Base-by-base conservation (phyloP, 2,329 filamentous ascomycete species). In the Xylogone sp. region DNA sequence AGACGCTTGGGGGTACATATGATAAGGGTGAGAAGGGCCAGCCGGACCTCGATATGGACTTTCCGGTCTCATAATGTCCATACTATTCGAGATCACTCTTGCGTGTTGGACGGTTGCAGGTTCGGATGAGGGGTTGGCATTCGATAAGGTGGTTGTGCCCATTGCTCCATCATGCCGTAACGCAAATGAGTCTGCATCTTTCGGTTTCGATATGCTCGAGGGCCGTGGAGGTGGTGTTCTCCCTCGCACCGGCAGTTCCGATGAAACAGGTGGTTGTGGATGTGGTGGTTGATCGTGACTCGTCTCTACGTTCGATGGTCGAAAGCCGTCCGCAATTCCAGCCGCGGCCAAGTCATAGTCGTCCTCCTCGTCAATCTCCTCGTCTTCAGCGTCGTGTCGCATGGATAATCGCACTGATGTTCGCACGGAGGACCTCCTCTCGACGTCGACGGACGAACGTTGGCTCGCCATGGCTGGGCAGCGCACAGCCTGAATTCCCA, bases 1-100 rank as follows among this genome's bases (percentile, higher is more conserved):
- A 34, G 88, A 88, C 59, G 84, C 90, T 65, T 96, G 92, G 1
- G 88, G 79, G 62, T 96, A 97, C 76, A 96, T 82, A 42, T 79
- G 81, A 67, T 97, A 97, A 2, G 90, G 90, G 64, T 97, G 91
- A 50, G 88, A 83, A 7, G 91, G 91, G 2, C 83, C 83, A 45
- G 77, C 78, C 5, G 81, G 75, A 10, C 83, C 80, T 27, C 75
- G 75, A 58, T 86, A 82, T 2, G 84, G 78, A 55, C 71, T 79
- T 65, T 79, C 82, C 60, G 62, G 31, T 22, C 61, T 62, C 42
- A 65, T 46, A 21, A 56, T 60, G n/a, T 39, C n/a, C 8, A 39
- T 39, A n/a, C 16, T 39, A n/a, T 12, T 27, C 44, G 20, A 43
- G 12, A 19, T 10, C 10, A 8, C 39, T 20, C 20, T 42, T 19